Conservation (phyloP, 2,329 filamentous ascomycete genomes). For the Aspergillus nomiae region DNA sequence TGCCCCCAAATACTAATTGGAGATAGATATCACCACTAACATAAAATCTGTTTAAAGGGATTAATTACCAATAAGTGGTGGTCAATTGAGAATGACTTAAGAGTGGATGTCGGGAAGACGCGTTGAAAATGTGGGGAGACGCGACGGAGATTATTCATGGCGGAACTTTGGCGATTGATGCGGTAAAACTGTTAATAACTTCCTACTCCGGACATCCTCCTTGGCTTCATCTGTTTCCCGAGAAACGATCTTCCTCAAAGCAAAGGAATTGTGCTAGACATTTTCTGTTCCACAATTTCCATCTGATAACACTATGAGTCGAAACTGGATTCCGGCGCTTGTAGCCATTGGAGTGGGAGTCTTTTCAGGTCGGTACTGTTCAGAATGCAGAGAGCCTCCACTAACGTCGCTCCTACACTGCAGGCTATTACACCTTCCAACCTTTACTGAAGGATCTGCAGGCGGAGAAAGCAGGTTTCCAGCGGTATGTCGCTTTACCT, state of each 20-base stretch:
- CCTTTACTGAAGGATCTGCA: slow-evolving; percentile 42
- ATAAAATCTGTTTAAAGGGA: neutral
- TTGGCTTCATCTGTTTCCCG: neutral
- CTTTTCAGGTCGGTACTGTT: slow-evolving; percentile 35
- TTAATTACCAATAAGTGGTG: neutral
- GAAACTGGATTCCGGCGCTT: slow-evolving; percentile 12
- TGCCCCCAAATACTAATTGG: neutral
- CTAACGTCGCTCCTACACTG: slow-evolving; percentile 14
- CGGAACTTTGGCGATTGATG: slow-evolving; percentile 26
- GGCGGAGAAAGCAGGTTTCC: slow-evolving; percentile 26
- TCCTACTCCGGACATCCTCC: neutral
- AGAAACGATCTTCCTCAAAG: neutral
- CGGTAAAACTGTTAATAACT: neutral
- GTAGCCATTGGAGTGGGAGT: slow-evolving; percentile 21
- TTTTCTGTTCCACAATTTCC: neutral
- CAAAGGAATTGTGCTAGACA: neutral
- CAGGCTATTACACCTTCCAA: slow-evolving; percentile 49
- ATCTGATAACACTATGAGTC: slow-evolving; percentile 3
- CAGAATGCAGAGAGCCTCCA: neutral
- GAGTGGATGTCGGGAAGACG: slow-evolving; percentile 17
- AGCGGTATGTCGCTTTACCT: slow-evolving; percentile 13
- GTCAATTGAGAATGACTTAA: neutral
- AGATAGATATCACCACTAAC: neutral
- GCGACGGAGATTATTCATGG: slow-evolving; percentile 22
- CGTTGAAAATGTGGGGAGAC: slow-evolving; percentile 31